Evolutionary conservation across 345 rosid species (phyloP).

Genomic region (Cochlearia excelsa): DNA sequence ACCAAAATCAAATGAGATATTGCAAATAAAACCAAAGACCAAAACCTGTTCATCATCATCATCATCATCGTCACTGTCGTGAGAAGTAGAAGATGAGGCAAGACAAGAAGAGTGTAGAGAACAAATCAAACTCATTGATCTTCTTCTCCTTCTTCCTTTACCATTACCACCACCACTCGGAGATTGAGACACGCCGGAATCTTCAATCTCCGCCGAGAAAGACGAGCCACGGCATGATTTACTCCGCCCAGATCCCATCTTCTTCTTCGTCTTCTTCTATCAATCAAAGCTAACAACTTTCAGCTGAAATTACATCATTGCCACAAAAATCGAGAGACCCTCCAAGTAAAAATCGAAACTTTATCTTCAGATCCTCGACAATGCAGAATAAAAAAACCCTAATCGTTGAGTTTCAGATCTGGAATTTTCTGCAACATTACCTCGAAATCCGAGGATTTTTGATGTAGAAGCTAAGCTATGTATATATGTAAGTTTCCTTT

Average conservation of each 20-base stretch:
- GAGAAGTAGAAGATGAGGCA: constrained; percentile 61
- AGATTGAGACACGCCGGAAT: constrained; percentile 7
- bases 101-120: constrained; percentile 70
- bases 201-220: constrained; percentile 23
- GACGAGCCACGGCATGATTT: constrained; percentile 43
- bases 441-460: constrained; percentile 8
- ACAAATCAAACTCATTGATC: constrained; percentile 46
- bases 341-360: constrained; percentile 21
- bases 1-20: neutral
- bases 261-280: neutral
- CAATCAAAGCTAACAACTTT: constrained; percentile 15
- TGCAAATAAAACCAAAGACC: neutral
- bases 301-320: constrained; percentile 25
- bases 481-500: neutral
- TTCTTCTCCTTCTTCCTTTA: constrained; percentile 44
- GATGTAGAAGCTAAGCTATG: constrained; percentile 16
- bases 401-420: constrained; percentile 29
- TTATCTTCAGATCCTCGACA: constrained; percentile 18
- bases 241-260: constrained; percentile 85
- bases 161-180: constrained; percentile 33
- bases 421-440: constrained; percentile 13
- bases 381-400: constrained; percentile 23
- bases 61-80: constrained; percentile 32
- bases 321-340: constrained; percentile 18
- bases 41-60: constrained; percentile 44